Evolutionary conservation across 1,139 yeast genomes (phyloP), one percentile per base, ranked within the genome.

Genomic region (Arxiozyma slooffiae): DNA sequence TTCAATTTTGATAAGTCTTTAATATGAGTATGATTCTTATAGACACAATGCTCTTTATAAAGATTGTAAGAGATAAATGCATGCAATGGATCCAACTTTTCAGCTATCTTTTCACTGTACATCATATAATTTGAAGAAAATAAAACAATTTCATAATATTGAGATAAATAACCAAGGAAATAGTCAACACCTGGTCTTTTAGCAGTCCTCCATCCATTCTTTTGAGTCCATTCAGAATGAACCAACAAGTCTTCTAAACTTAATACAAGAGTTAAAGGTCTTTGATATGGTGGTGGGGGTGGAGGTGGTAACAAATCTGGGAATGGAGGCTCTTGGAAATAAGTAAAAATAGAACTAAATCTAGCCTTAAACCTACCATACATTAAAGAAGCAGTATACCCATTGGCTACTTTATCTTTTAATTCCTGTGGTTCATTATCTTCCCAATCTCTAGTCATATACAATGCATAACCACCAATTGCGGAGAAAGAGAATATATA

Each of bases 121-220:
- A 85, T 84, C 79, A 83, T 85, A 63, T 85, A 85, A 68, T 87
- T 86, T 54, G 89, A 81, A 38, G 94, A 80, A 67, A 92, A 92
- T 49, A 94, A 73, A 51, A 94, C 97, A 65, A 92, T 84, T 71
- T 92, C 99, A 70, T 92, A 92, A 73, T 89, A 90, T 70, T 88
- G 96, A 7, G 96, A 86, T 62, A 92, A 76, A 71, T 92, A 92
- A 38, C 95, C 96, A 67, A 92, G 74, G 73, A 92, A 92, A 75
- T 94, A 94, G 71, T 94, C 98, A 55, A 88, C 81, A 53, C 98
- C 99, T 43, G 98, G 98, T 73, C 99, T 86, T 76, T 94, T 94
- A 44, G 96, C 97, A 21, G 97, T 92, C 73, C 95, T 82, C 99
- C 99, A 92, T 50, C 98, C 98, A 66, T 82, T 78, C 68, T 87